Evolutionary conservation across 441 rosid genomes (phyloP).

Genomic region (Hura crepitans): DNA sequence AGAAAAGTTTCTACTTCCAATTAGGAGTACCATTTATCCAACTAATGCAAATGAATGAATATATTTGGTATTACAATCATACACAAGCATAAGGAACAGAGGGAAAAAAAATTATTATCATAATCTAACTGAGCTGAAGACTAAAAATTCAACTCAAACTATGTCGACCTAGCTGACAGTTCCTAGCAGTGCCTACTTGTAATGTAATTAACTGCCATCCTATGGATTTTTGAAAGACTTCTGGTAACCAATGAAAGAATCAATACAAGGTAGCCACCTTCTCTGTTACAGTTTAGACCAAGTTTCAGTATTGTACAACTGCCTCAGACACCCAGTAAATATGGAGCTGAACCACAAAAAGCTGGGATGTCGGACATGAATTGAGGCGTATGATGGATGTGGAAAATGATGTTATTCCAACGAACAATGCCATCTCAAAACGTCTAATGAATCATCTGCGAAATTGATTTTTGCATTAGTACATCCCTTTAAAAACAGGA

Average conservation of each 20-base stretch:
- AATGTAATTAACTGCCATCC: constrained; percentile 28
- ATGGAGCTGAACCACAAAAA: constrained; percentile 17
- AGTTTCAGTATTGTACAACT: constrained; percentile 27
- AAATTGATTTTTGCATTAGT: constrained; percentile 33
- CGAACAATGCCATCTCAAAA: constrained; percentile 12
- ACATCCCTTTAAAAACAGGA: constrained; percentile 99
- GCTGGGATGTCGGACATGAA: constrained; percentile 11
- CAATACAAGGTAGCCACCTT: constrained; percentile 29
- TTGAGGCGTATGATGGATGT: constrained; percentile 23
- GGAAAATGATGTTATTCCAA: constrained; percentile 22
- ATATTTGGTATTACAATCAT: constrained; percentile 17
- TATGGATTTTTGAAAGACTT: constrained; percentile 21
- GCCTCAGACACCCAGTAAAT: constrained; percentile 15
- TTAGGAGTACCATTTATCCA: constrained; percentile 19
- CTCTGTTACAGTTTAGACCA: constrained; percentile 20
- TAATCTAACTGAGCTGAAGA: constrained; percentile 38
- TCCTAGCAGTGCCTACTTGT: constrained; percentile 23
- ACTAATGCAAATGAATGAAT: constrained; percentile 26
- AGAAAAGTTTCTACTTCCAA: constrained; percentile 14
- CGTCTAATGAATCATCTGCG: constrained; percentile 24
- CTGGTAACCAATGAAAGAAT: constrained; percentile 42
- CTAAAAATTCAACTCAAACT: constrained; percentile 40
- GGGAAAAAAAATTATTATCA: constrained; percentile 2
- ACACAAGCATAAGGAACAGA: neutral
- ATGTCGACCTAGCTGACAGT: constrained; percentile 27